A percentile compares a stretch with the other conserved stretches of the same genome.
These are phyloP conservation scores for Fraxinus velutina DNA, from an alignment of 305 asterid genomes.

Conservation along the genomic window DNA sequence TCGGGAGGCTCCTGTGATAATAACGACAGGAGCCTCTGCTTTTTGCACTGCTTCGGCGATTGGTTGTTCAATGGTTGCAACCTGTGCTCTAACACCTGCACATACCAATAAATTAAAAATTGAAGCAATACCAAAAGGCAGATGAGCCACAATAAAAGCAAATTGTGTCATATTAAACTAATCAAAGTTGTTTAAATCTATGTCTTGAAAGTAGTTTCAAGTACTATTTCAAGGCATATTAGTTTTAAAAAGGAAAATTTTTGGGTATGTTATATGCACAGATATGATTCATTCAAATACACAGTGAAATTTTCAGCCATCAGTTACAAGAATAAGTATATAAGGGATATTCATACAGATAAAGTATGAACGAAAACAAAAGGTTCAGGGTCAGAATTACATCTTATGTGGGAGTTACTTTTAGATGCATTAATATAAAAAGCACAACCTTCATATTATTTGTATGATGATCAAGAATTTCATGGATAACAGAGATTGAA, in stretches of 20 bases:
- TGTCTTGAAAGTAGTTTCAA: background rate
- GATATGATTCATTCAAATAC: background rate
- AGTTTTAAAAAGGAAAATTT: background rate
- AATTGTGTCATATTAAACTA: background rate
- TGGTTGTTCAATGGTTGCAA: constrained; percentile 54
- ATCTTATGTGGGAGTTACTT: background rate
- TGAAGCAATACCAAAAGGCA: background rate
- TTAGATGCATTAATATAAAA: background rate
- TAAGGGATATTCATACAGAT: background rate
- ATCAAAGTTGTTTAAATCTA: background rate
- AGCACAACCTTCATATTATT: background rate
- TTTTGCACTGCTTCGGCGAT: constrained; percentile 41
- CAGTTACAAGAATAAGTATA: background rate
- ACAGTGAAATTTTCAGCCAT: too few relatives aligned
- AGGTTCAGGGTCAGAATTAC: background rate
- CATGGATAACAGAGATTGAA: background rate
- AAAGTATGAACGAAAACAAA: background rate
- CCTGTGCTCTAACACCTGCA: constrained; percentile 72
- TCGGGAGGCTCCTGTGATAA: constrained; percentile 92
- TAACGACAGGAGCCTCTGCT: constrained; percentile 75
- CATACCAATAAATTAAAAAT: constrained; percentile 10
- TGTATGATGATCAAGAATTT: background rate
- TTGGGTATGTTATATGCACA: background rate
- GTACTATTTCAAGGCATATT: background rate
- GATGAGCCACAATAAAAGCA: background rate